Conservation (phyloP, 1,284 basidiomycete genomes). For the Pascua sp. region DNA sequence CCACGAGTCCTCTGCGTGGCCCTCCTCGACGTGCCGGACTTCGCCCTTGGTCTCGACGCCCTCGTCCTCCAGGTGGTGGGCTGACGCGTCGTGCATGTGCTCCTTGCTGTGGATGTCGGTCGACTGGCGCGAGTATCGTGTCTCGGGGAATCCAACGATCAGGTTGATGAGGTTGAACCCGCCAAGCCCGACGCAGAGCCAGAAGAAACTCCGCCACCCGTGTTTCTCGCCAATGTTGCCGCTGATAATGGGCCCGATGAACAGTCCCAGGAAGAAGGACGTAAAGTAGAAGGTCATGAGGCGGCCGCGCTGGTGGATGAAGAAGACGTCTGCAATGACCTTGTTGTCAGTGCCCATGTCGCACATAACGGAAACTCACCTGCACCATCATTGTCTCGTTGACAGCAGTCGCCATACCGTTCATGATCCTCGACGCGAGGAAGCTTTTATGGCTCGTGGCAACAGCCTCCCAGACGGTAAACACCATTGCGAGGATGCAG, state of each 20-base stretch:
- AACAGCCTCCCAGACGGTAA: slow-evolving; percentile 13
- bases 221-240: slow-evolving; percentile 10
- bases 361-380: neutral
- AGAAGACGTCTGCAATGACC: slow-evolving; percentile 17
- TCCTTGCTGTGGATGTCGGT: neutral
- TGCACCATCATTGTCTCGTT: slow-evolving; percentile 14
- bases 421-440: slow-evolving; percentile 8
- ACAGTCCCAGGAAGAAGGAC: slow-evolving; percentile 14
- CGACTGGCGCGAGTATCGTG: slow-evolving; percentile 1
- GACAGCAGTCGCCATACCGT: slow-evolving; percentile 10
- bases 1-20: neutral
- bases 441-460: slow-evolving; percentile 8
- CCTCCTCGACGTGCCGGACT: neutral
- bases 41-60: neutral
- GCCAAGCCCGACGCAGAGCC: slow-evolving; percentile 5
- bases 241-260: slow-evolving; percentile 13
- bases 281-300: slow-evolving; percentile 18
- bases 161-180: slow-evolving; percentile 7
- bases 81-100: neutral
- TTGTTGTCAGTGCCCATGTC: neutral
- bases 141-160: slow-evolving; percentile 10
- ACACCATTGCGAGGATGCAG: slow-evolving; percentile 2
- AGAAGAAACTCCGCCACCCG: slow-evolving; percentile 15
- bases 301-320: slow-evolving; percentile 17
- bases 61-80: neutral